phyloP scores from a whole-genome alignment of 208 protist genomes.

The Leptomonas seymouri region DNA sequence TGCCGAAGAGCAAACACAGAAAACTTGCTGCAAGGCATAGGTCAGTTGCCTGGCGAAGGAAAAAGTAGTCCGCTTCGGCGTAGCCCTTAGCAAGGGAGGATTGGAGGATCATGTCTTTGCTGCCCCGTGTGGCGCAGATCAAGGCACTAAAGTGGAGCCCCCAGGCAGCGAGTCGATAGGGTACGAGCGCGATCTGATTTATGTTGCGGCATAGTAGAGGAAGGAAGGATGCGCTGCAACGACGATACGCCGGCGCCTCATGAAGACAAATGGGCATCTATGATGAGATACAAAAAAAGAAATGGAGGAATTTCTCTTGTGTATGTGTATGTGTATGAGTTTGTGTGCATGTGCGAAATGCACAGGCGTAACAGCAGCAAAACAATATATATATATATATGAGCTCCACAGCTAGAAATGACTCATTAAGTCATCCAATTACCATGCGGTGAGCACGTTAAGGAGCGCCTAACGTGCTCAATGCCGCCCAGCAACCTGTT shows the following conservation, averaged over 20 bases:
- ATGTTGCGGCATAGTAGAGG: conserved; percentile 33
- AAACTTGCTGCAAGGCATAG: conserved; percentile 53
- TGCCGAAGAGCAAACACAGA: conserved; percentile 50
- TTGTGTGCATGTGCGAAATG: no score
- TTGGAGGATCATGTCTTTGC: conserved; percentile 55
- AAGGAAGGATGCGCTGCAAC: conserved; percentile 17
- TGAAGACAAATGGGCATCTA: conserved; percentile 27
- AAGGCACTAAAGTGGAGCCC: conserved; percentile 61
- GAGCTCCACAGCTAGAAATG: no score
- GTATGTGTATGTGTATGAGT: background rate
- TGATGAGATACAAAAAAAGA: background rate
- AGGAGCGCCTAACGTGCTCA: no score
- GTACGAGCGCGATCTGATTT: conserved; percentile 60
- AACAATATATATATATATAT: no score
- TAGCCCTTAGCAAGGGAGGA: conserved; percentile 39
- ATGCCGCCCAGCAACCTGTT: no score
- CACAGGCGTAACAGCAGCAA: no score
- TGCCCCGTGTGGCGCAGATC: conserved; percentile 50
- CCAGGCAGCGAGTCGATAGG: conserved; percentile 53
- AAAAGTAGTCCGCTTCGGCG: conserved; percentile 41
- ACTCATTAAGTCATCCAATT: no score
- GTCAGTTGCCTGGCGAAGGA: conserved; percentile 42
- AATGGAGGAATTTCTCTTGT: background rate
- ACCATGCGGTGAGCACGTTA: no score
- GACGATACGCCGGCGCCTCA: conserved; percentile 15